Evolutionary conservation across 2,329 filamentous ascomycete genomes (phyloP).

Genomic region (Teratosphaeria destructans): DNA sequence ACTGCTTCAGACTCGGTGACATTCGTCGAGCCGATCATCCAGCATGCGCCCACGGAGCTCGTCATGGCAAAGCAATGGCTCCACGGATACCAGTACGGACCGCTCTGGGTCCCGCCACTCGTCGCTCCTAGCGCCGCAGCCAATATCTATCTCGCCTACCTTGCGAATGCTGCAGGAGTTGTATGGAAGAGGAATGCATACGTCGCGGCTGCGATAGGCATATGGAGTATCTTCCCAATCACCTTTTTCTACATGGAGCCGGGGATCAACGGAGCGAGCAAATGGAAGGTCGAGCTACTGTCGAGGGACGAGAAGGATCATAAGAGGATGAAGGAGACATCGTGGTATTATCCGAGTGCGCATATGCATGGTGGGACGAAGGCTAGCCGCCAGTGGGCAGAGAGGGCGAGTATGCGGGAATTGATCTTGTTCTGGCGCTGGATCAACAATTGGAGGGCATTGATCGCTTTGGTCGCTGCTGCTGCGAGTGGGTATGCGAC

Average conservation of each 20-base stretch:
- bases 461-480: slow-evolving; percentile 13
- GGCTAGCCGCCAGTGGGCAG: slow-evolving; percentile 14
- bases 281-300: slow-evolving; percentile 29
- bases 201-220: slow-evolving; percentile 11
- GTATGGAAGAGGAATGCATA: slow-evolving; percentile 14
- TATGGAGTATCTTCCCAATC: slow-evolving; percentile 27
- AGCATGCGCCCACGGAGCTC: slow-evolving; percentile 22
- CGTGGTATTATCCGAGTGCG: slow-evolving; percentile 13
- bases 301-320: slow-evolving; percentile 16
- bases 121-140: slow-evolving; percentile 24
- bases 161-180: not conserved
- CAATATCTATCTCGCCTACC: slow-evolving; percentile 22
- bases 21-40: slow-evolving; percentile 26
- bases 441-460: slow-evolving; percentile 18
- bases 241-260: slow-evolving; percentile 32
- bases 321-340: slow-evolving; percentile 15
- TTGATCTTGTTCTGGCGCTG: slow-evolving; percentile 17
- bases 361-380: slow-evolving; percentile 14
- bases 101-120: slow-evolving; percentile 28
- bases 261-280: slow-evolving; percentile 28
- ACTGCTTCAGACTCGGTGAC: slow-evolving; percentile 22
- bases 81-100: slow-evolving; percentile 28
- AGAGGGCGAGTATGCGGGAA: slow-evolving; percentile 15
- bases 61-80: slow-evolving; percentile 31
- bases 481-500: slow-evolving; percentile 16